A percentile compares a stretch with the other conserved stretches of the same genome.
Conservation (phyloP, 2,329 filamentous ascomycete species). For the Cercospora zeina region DNA sequence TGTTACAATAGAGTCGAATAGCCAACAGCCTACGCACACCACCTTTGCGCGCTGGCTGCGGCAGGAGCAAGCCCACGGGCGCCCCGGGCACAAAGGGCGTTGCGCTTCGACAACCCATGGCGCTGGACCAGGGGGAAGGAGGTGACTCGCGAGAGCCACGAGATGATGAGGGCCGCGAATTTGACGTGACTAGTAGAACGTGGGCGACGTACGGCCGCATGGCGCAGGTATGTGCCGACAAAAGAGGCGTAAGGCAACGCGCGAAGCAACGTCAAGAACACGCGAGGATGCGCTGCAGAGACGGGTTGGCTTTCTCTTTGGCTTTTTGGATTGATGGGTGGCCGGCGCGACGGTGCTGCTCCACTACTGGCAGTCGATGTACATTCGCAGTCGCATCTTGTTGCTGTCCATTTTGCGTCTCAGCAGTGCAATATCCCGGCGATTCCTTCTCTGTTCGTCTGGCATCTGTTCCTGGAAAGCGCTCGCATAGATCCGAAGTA, state of each 20-base stretch:
- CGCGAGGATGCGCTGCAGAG: background rate
- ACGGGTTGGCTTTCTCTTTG: background rate
- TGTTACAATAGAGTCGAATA: too few species aligned
- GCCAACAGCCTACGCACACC: background rate
- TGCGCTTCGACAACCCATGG: constrained; percentile 1
- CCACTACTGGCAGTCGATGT: background rate
- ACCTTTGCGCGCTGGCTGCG: background rate
- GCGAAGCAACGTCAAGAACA: background rate
- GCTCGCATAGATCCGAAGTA: constrained; percentile 1
- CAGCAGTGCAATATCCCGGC: background rate
- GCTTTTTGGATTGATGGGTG: background rate
- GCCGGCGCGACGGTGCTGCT: background rate
- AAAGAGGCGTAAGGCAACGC: constrained; percentile 4
- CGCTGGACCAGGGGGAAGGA: constrained; percentile 5
- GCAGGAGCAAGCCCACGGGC: constrained; percentile 7
- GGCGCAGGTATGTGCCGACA: constrained; percentile 8
- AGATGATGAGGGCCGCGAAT: background rate
- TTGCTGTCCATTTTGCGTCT: background rate
- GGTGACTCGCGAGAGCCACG: background rate
- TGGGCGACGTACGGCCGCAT: background rate
- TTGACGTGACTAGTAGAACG: background rate
- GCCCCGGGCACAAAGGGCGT: constrained; percentile 3
- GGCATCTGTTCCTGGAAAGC: constrained; percentile 7
- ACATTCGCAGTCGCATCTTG: background rate
- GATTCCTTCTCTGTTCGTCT: background rate